Conservation (phyloP, 345 rosid species). For the Toxicodendron radicans region DNA sequence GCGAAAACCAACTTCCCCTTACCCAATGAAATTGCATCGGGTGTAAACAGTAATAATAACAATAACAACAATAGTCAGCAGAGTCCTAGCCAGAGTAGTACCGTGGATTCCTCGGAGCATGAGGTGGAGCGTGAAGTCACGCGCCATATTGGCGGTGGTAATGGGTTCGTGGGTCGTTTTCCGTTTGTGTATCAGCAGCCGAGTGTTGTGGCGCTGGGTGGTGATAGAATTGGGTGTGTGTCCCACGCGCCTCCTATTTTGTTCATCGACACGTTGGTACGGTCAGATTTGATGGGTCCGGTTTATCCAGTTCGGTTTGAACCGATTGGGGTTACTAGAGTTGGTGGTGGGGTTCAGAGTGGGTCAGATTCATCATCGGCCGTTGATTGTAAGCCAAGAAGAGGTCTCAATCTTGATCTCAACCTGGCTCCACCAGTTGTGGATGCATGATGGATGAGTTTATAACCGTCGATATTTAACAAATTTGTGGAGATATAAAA, state of each 20-base stretch:
- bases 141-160: constrained; percentile 16
- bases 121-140: constrained; percentile 37
- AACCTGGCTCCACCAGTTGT: constrained; percentile 64
- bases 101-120: constrained; percentile 43
- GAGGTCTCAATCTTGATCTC: constrained; percentile 52
- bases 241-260: constrained; percentile 34
- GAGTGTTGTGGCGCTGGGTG: constrained; percentile 21
- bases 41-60: neutral
- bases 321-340: constrained; percentile 28
- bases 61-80: constrained; percentile 19
- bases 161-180: constrained; percentile 33
- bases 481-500: neutral
- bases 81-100: constrained; percentile 40
- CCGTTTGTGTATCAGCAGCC: constrained; percentile 49
- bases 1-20: constrained; percentile 71
- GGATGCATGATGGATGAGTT: constrained; percentile 42
- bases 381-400: constrained; percentile 38
- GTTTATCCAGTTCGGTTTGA: constrained; percentile 49
- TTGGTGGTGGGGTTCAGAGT: constrained; percentile 25
- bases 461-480: neutral
- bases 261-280: constrained; percentile 33
- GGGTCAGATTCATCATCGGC: constrained; percentile 48
- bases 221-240: constrained; percentile 7
- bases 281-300: constrained; percentile 40
- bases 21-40: constrained; percentile 19